Conservation (phyloP, 805 yeast genomes). For the Phaffomyces opuntiae region DNA sequence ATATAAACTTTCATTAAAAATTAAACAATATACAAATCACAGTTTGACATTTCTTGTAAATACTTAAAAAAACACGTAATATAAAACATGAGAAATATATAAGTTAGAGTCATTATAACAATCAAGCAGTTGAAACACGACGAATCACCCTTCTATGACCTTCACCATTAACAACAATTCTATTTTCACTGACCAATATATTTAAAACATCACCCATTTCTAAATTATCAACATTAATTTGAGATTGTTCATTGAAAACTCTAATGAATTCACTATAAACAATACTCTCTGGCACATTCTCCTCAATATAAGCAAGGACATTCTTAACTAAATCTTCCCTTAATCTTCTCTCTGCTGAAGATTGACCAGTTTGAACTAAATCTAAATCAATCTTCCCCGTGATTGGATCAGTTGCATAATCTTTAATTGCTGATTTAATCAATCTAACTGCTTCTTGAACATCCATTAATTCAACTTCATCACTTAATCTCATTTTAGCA, state of each 20-base stretch:
- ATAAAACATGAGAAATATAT: no score
- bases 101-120: no score
- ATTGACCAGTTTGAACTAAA: constrained; percentile 91
- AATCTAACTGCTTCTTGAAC: constrained; percentile 91
- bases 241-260: constrained; percentile 58
- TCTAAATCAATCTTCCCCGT: constrained; percentile 98
- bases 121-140: constrained; percentile 1
- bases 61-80: no score
- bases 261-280: constrained; percentile 52
- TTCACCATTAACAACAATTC: constrained; percentile 62
- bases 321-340: constrained; percentile 67
- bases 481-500: constrained; percentile 87
- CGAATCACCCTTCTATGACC: constrained; percentile 57
- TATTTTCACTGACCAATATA: constrained; percentile 65
- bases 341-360: constrained; percentile 74
- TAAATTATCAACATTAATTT: constrained; percentile 57
- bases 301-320: constrained; percentile 47
- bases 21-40: no score
- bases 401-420: constrained; percentile 95
- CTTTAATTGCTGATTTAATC: constrained; percentile 90
- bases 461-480: constrained; percentile 65
- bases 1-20: no score
- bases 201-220: constrained; percentile 66
- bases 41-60: background rate
- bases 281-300: constrained; percentile 37